These are phyloP conservation scores for Aphanomyces stellatus DNA, from an alignment of 352 stramenopile genomes.

Conservation along the genomic window DNA sequence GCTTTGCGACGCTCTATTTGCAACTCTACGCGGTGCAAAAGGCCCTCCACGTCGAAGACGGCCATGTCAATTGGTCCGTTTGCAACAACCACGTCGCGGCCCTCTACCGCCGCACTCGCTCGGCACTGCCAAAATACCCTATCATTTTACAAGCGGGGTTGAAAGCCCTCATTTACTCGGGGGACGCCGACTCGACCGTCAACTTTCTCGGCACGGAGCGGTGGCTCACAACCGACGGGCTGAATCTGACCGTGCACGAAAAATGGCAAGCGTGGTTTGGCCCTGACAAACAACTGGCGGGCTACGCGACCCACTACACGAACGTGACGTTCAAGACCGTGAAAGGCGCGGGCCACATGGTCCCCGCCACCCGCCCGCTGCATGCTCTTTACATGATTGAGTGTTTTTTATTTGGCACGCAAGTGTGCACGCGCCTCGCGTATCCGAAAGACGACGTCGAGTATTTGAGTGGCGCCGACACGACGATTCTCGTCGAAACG, in stretches of 20 bases:
- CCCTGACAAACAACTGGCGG: slow-evolving; percentile 68
- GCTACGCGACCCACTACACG: slow-evolving; percentile 82
- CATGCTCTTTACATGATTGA: slow-evolving; percentile 20
- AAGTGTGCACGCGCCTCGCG: slow-evolving; percentile 36
- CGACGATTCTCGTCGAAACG: too few relatives aligned
- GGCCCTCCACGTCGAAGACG: not conserved
- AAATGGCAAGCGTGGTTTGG: slow-evolving; percentile 70
- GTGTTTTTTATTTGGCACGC: slow-evolving; percentile 12
- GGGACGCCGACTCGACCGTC: slow-evolving; percentile 64
- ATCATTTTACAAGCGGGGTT: slow-evolving; percentile 46
- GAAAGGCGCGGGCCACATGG: slow-evolving; percentile 88
- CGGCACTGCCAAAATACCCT: slow-evolving; percentile 52
- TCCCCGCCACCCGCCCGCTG: slow-evolving; percentile 28
- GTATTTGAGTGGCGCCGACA: slow-evolving; percentile 6
- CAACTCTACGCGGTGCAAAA: not conserved
- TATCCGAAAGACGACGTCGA: slow-evolving; percentile 45
- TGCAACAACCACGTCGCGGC: slow-evolving; percentile 52
- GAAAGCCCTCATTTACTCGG: slow-evolving; percentile 60
- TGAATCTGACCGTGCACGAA: slow-evolving; percentile 51
- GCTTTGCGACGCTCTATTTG: not conserved
- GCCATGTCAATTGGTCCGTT: slow-evolving; percentile 53
- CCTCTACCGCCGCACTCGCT: slow-evolving; percentile 44
- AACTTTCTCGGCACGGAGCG: slow-evolving; percentile 69
- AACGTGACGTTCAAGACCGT: slow-evolving; percentile 86
- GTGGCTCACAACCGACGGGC: slow-evolving; percentile 55